phyloP scores from a whole-genome alignment of 257 asterid genomes.

The Solanum acaule region DNA sequence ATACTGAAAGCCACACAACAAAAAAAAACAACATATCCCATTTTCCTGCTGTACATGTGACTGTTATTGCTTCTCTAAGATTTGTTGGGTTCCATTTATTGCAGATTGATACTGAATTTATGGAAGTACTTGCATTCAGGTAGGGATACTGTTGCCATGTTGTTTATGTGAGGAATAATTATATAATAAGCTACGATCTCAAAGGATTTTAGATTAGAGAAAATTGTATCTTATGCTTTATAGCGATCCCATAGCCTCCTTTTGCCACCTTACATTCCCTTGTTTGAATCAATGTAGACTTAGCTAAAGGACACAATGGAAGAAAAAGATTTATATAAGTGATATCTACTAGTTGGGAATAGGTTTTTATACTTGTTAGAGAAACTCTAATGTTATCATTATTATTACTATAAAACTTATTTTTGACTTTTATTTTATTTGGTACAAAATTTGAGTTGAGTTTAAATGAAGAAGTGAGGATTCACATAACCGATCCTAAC shows the following conservation, averaged over 20 bases:
- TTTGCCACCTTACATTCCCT: not conserved
- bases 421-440: too few species aligned
- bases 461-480: not conserved
- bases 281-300: not conserved
- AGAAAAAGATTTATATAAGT: not conserved
- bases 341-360: not conserved
- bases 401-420: too few species aligned
- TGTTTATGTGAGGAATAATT: not conserved
- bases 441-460: not conserved
- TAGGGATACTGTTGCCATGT: not conserved
- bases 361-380: not conserved
- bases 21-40: not conserved
- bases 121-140: constrained; percentile 42
- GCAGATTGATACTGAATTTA: constrained; percentile 41
- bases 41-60: not conserved
- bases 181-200: not conserved
- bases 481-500: not conserved
- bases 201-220: not conserved
- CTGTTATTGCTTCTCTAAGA: constrained; percentile 1
- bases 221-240: not conserved
- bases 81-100: not conserved
- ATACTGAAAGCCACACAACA: not conserved
- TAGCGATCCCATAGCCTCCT: not conserved
- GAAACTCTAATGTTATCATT: too few species aligned
- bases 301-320: not conserved